Evolutionary conservation across 768 basidiomycete species (phyloP), one percentile per base, ranked within the genome.

Genomic region (Lactarius psammicola): DNA sequence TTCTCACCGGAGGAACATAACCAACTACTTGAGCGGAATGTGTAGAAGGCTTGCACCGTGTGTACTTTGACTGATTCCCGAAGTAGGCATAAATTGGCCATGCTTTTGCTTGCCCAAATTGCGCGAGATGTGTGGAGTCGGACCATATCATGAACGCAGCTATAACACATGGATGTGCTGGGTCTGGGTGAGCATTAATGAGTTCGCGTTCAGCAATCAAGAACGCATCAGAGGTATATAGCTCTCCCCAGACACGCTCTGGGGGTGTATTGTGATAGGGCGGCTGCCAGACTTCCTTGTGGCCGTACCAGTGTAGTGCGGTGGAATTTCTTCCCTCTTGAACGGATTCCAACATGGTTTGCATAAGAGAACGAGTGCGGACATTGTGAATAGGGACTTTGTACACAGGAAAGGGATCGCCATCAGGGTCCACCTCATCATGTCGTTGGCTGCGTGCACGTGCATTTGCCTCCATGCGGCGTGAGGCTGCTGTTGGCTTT

Each of bases 71-170:
- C 34, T 70, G 62, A 44, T 73, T 73, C 1, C 71, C 71, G 49
- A 73, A 69, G 42, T 63, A 70, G 15, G 60, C 26, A 55, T 74
- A 74, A 2, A 70, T 36, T 3, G 71, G 73, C 73, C 73, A 74
- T 2, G 70, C 57, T 36, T 68, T 68, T 5, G 69, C 59, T 11
- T 71, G 57, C 1, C 73, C 71, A 30, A 74, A 74, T 10, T 68
- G 42, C 2, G 71, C 62, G 9, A 73, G 46, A 46, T 71, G 72
- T 5, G 71, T 73, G 2, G 69, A 60, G 42, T 75, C 73, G 0
- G 70, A 75, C 60, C 61, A 70, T 31, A 71, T 63, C 34, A 34
- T 34, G 56, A 70, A 68, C 17, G 71, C 53, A 2, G 56, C 64
- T 9, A 38, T 55, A 17, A 72, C 56, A 11, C 64, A 56, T 1